Base-by-base conservation (phyloP, 78 protist genomes). In the Planoprotostelium fungivorum region DNA sequence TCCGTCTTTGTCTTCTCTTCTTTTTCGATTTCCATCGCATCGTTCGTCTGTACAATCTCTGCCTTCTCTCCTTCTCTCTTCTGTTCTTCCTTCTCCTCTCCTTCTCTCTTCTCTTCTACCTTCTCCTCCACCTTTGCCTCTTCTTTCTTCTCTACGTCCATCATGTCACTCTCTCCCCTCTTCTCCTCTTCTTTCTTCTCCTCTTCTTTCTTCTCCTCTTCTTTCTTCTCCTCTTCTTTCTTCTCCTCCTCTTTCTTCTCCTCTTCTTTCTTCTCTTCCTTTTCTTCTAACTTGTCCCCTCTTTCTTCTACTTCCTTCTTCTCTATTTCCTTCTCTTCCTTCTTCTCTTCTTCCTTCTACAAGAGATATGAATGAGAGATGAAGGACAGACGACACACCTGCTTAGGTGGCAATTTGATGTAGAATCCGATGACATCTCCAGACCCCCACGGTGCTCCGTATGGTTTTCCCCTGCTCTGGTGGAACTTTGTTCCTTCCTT, bases 401-500 rank as follows among this genome's bases (percentile, higher is more conserved):
- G 31, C 73, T 51, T 51, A 16, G 73, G 73, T 0, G 94, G 94
- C 34, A 92, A 37, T 84, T 37, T 38, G 36, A 92, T 92, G 36
- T 85, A 89, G 86, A 92, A 92, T 0, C 94, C 94, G 38, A 92
- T 85, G 0, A 86, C 87, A 83, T 92, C 94, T 1, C 90, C 87
- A 25, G 29, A n/a, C 25, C 84, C 85, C 38, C 37, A 92, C 0
- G 91, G 87, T 38, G 83, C 90, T 31, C 90, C 88, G 88, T 92
- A 92, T 1, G 89, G 35, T 38, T 89, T 38, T 0, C 91, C 51
- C 0, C 39, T 38, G 1, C 91, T 90, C 29, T 38, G 35, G 84
- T 88, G 91, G 63, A 92, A 89, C 1, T 90, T 92, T 63, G 89
- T 92, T 63, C 94, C 94, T 86, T 92, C 91, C 35, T 37, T 84